Evolutionary conservation across 805 yeast species (phyloP).

Genomic region (Pichia membranifaciens): DNA sequence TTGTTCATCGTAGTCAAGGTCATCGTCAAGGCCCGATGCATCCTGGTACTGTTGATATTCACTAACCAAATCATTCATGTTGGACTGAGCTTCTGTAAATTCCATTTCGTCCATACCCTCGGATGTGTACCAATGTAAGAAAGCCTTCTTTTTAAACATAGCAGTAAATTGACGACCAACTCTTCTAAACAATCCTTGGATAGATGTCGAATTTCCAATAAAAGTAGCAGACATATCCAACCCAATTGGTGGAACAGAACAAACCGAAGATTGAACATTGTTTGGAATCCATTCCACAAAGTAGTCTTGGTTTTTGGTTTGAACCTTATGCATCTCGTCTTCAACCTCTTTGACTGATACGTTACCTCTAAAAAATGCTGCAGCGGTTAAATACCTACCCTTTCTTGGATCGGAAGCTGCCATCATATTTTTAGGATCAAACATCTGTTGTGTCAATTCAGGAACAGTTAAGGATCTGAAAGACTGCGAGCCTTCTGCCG

Average conservation of each 20-base stretch:
- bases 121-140: slow-evolving; percentile 92
- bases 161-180: slow-evolving; percentile 85
- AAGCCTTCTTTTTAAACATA: slow-evolving; percentile 91
- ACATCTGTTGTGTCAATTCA: slow-evolving; percentile 90
- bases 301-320: slow-evolving; percentile 71
- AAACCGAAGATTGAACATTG: slow-evolving; percentile 89
- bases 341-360: slow-evolving; percentile 91
- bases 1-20: slow-evolving; percentile 46
- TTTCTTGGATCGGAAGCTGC: slow-evolving; percentile 89
- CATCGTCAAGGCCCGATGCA: slow-evolving; percentile 70
- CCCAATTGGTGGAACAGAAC: slow-evolving; percentile 83
- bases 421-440: slow-evolving; percentile 91
- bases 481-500: slow-evolving; percentile 72
- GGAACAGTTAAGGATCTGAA: slow-evolving; percentile 84
- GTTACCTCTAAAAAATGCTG: slow-evolving; percentile 91
- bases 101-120: slow-evolving; percentile 97
- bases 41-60: slow-evolving; percentile 94
- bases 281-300: slow-evolving; percentile 97
- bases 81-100: slow-evolving; percentile 89
- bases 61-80: slow-evolving; percentile 80
- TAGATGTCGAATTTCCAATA: slow-evolving; percentile 88
- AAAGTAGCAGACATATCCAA: slow-evolving; percentile 88
- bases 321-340: slow-evolving; percentile 84
- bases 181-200: slow-evolving; percentile 85
- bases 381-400: slow-evolving; percentile 88